phyloP scores from a whole-genome alignment of 805 yeast species.

The Metschnikowia lunata region DNA sequence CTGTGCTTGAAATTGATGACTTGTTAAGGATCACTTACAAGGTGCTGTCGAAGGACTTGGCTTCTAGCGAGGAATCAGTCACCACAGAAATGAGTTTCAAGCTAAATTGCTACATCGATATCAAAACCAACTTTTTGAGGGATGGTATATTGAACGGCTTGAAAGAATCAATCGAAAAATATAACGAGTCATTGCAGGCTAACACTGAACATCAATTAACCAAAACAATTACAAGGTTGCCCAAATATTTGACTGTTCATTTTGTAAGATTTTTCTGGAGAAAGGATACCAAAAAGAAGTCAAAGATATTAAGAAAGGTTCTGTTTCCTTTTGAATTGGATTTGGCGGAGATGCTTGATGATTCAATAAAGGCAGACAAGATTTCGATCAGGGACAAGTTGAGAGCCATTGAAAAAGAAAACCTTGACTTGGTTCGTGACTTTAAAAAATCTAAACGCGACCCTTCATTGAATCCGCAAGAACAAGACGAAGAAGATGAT shows the following conservation, averaged over 20 bases:
- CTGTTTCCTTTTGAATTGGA: conserved; percentile 93
- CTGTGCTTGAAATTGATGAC: conserved; percentile 48
- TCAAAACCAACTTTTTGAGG: conserved; percentile 78
- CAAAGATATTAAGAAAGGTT: conserved; percentile 90
- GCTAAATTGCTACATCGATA: conserved; percentile 83
- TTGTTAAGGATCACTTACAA: conserved; percentile 64
- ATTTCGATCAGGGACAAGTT: conserved; percentile 71
- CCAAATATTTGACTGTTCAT: conserved; percentile 83
- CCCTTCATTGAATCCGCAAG: conserved; percentile 41
- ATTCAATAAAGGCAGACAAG: conserved; percentile 63
- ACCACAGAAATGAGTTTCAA: conserved; percentile 55
- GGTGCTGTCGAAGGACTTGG: conserved; percentile 60
- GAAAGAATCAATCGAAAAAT: conserved; percentile 73
- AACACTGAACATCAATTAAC: conserved; percentile 67
- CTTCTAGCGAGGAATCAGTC: conserved; percentile 30
- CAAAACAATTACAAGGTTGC: conserved; percentile 67
- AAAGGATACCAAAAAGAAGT: conserved; percentile 82
- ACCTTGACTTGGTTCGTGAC: conserved; percentile 66
- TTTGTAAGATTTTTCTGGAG: conserved; percentile 97
- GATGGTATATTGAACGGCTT: conserved; percentile 78
- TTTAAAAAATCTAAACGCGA: conserved; percentile 57
- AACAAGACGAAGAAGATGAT: conserved; percentile 52
- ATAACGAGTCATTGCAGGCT: conserved; percentile 61
- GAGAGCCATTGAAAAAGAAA: conserved; percentile 69
- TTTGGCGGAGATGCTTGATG: conserved; percentile 78